Conservation (phyloP, 2,329 filamentous ascomycete species). For the Dactylellina sp. region DNA sequence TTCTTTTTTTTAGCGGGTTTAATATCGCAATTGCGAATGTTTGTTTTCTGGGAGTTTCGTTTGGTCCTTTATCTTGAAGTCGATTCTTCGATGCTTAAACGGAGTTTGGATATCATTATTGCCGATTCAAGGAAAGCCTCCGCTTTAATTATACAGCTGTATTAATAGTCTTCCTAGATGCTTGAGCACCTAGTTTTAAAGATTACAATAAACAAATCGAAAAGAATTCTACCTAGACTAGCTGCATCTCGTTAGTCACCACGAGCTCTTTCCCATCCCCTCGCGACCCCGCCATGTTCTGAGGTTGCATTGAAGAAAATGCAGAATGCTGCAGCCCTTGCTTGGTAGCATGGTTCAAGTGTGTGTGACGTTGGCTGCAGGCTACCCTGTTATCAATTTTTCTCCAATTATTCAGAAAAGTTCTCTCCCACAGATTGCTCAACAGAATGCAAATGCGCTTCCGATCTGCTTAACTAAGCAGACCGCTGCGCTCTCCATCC, state of each 20-base stretch:
- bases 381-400: background rate
- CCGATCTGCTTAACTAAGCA: background rate
- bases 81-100: background rate
- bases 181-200: too few relatives aligned
- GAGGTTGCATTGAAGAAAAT: constrained; percentile 20
- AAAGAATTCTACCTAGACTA: background rate
- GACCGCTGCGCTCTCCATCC: background rate
- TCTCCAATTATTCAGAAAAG: background rate
- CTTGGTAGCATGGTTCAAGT: background rate
- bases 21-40: too few relatives aligned
- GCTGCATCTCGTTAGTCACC: constrained; percentile 7
- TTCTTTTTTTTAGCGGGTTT: constrained; percentile 7
- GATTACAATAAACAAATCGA: too few relatives aligned
- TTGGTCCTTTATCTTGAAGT: background rate
- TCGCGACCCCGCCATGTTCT: constrained; percentile 2
- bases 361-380: background rate
- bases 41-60: constrained; percentile 26
- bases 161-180: constrained; percentile 4
- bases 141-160: background rate
- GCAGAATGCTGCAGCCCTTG: background rate
- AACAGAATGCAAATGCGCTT: background rate
- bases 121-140: background rate
- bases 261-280: background rate
- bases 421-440: background rate
- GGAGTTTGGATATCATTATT: constrained; percentile 3